A percentile compares a stretch with the other conserved stretches of the same genome.
These are phyloP conservation scores for Juncus inflexus DNA, from an alignment of 176 grass and related monocot genomes.

Conservation along the genomic window DNA sequence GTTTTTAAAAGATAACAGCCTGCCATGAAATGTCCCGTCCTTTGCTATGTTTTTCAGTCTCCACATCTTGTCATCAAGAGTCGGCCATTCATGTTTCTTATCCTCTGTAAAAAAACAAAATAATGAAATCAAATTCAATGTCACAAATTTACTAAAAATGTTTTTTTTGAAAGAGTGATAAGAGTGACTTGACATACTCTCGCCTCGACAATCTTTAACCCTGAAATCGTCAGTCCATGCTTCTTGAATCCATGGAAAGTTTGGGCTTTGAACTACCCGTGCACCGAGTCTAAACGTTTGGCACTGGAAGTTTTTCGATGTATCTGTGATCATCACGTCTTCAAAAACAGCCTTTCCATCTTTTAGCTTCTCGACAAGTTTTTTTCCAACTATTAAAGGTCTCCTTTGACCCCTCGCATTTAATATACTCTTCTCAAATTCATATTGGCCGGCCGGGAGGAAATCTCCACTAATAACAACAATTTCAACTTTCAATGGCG, in stretches of 20 bases:
- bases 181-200: slow-evolving; percentile 2
- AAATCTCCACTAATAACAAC: not conserved
- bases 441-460: not conserved
- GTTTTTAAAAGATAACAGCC: not conserved
- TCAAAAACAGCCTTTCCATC: slow-evolving; percentile 4
- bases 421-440: not conserved
- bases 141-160: not conserved
- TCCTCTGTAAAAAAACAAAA: not conserved
- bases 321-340: slow-evolving; percentile 14
- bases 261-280: not conserved
- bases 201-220: slow-evolving; percentile 1
- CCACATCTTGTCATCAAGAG: not conserved
- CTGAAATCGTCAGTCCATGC: not conserved
- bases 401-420: not conserved
- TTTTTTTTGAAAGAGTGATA: not conserved
- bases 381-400: too few relatives aligned
- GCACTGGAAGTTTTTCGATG: not conserved
- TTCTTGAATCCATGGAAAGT: slow-evolving; percentile 11
- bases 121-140: not conserved
- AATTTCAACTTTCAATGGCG: slow-evolving; percentile 1
- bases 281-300: slow-evolving; percentile 8
- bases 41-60: slow-evolving; percentile 18
- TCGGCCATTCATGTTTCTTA: not conserved
- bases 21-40: not conserved
- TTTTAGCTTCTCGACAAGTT: not conserved